A percentile compares a stretch with the other conserved stretches of the same genome.
Conservation (phyloP, 108 stramenopile genomes). For the Seminavis robusta region DNA sequence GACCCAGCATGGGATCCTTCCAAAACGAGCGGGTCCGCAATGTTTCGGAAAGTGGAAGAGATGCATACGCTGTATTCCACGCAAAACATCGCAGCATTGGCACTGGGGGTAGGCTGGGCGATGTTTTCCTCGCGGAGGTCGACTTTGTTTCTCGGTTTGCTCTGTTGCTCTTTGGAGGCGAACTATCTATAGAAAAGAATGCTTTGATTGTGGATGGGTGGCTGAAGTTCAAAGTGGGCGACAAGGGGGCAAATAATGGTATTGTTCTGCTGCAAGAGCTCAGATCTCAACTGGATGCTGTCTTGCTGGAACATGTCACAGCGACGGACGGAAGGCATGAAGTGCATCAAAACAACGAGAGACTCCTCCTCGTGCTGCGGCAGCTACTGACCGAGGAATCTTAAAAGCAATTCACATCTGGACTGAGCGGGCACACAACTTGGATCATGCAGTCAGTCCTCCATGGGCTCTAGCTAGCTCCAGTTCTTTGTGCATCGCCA, state of each 20-base stretch:
- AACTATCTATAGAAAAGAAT: conserved; percentile 43
- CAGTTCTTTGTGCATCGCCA: no score
- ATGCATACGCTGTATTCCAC: conserved; percentile 68
- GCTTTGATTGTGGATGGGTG: conserved; percentile 51
- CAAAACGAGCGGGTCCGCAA: conserved; percentile 41
- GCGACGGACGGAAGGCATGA: no score
- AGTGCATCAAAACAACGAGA: no score
- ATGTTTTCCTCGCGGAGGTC: conserved; percentile 53
- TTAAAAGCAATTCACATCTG: no score
- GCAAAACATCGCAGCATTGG: conserved; percentile 43
- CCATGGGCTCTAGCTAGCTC: no score
- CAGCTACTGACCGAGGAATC: no score
- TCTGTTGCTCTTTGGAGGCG: conserved; percentile 59
- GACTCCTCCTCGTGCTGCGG: no score
- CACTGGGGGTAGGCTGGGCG: conserved; percentile 15
- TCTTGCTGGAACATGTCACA: no score
- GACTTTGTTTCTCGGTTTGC: conserved; percentile 67
- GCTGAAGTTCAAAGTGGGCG: conserved; percentile 68
- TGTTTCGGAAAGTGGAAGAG: conserved; percentile 41
- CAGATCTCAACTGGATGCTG: conserved; percentile 15
- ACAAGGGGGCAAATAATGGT: neutral
- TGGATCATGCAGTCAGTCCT: no score
- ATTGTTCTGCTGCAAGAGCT: conserved; percentile 14
- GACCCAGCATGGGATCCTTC: conserved; percentile 42
- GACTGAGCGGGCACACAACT: no score